Evolutionary conservation across 2,329 filamentous ascomycete genomes (phyloP).

Genomic region (Aspergillus neotritici): DNA sequence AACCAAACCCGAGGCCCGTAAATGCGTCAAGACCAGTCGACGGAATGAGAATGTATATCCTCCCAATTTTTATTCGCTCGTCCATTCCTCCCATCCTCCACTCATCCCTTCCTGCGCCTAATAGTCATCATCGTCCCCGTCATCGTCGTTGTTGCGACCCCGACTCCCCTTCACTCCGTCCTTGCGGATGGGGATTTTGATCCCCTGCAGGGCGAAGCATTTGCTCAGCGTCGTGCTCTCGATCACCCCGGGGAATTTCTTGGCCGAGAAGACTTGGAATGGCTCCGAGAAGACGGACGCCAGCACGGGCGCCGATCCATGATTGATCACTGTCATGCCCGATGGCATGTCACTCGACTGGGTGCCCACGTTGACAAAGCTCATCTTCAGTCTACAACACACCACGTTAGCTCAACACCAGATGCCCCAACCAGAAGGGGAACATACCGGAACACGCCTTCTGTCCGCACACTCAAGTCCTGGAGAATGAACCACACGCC

Average conservation of each 20-base stretch:
- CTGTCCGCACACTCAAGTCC: conserved; percentile 88
- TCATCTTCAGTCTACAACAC: conserved; percentile 55
- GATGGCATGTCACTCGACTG: conserved; percentile 33
- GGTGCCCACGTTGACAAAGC: conserved; percentile 77
- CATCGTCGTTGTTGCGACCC: conserved; percentile 30
- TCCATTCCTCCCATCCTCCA: no score
- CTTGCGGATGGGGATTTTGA: conserved; percentile 94
- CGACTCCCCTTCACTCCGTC: conserved; percentile 56
- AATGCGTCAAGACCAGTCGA: conserved; percentile 15
- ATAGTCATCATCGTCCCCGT: conserved; percentile 29
- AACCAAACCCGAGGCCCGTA: conserved; percentile 20
- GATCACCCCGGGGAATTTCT: conserved; percentile 97
- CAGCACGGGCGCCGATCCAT: conserved; percentile 71
- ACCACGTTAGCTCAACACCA: conserved; percentile 5
- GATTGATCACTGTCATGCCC: conserved; percentile 56
- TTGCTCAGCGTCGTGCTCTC: conserved; percentile 89
- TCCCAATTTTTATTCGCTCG: no score
- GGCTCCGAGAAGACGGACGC: conserved; percentile 79
- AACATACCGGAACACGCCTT: conserved; percentile 76
- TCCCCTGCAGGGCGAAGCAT: conserved; percentile 85
- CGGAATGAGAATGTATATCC: conserved; percentile 3
- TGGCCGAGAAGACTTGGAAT: conserved; percentile 92
- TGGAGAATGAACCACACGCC: conserved; percentile 97
- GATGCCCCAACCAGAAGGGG: no score
- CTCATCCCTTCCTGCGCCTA: no score